phyloP scores from a whole-genome alignment of 129 eudicot species.

The Scalesia atractyloides region DNA sequence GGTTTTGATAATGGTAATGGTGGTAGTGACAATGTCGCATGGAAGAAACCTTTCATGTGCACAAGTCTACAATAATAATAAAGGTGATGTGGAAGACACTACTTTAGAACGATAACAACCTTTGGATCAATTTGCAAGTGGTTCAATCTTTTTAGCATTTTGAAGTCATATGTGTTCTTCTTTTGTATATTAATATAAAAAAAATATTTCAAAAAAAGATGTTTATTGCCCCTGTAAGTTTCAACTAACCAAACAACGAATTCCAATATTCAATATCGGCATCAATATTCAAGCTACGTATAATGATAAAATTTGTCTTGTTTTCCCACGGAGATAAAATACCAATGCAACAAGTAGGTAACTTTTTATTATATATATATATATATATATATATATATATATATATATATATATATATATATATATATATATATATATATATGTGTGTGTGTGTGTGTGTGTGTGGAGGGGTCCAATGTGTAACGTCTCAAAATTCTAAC shows the following conservation, averaged over 20 bases:
- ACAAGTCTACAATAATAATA: neutral
- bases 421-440: too few relatives aligned
- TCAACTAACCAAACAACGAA: neutral
- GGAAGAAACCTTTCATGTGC: slow-evolving; percentile 21
- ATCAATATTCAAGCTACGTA: too few relatives aligned
- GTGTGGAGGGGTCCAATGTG: too few relatives aligned
- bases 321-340: too few relatives aligned
- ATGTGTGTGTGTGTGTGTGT: too few relatives aligned
- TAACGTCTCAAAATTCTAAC: too few relatives aligned
- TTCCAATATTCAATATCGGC: too few relatives aligned
- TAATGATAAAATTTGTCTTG: too few relatives aligned
- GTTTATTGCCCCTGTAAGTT: neutral
- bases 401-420: too few relatives aligned
- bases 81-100: slow-evolving; percentile 2
- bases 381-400: too few relatives aligned
- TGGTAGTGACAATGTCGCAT: neutral
- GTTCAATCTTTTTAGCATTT: neutral
- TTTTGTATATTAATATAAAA: neutral
- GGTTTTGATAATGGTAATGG: neutral
- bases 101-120: neutral
- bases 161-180: neutral
- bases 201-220: neutral
- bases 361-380: too few relatives aligned
- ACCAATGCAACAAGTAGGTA: too few relatives aligned
- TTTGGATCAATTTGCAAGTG: neutral